Conservation (phyloP, 2,329 filamentous ascomycete species). For the Talaromyces sp. region DNA sequence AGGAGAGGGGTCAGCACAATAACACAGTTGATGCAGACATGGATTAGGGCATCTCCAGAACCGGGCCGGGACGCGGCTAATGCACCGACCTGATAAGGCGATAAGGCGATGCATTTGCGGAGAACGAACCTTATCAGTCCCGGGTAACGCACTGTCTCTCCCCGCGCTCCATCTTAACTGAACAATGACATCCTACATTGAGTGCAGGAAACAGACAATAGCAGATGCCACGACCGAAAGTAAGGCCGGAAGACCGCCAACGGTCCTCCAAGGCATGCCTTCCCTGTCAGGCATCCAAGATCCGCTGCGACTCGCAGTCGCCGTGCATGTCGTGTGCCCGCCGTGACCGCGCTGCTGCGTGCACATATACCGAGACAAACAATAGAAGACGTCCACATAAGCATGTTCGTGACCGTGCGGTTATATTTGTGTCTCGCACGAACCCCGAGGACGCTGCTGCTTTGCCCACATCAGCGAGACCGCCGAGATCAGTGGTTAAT, state of each 20-base stretch:
- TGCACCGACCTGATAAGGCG: neutral
- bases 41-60: neutral
- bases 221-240: constrained; percentile 49
- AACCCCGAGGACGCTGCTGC: neutral
- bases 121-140: neutral
- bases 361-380: constrained; percentile 27
- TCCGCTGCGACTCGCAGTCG: constrained; percentile 45
- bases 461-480: neutral
- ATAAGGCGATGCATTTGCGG: neutral
- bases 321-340: constrained; percentile 46
- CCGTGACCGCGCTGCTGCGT: constrained; percentile 38
- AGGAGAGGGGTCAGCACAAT: neutral
- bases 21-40: neutral
- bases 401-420: constrained; percentile 9
- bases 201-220: neutral
- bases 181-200: neutral
- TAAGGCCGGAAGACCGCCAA: constrained; percentile 45
- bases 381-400: constrained; percentile 13
- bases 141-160: neutral
- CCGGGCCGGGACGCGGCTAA: neutral
- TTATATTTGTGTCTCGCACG: constrained; percentile 2
- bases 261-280: constrained; percentile 47
- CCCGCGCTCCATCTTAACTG: neutral
- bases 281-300: constrained; percentile 46
- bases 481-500: neutral